Conservation (phyloP, 345 rosid species). For the Barbarea vulgaris region DNA sequence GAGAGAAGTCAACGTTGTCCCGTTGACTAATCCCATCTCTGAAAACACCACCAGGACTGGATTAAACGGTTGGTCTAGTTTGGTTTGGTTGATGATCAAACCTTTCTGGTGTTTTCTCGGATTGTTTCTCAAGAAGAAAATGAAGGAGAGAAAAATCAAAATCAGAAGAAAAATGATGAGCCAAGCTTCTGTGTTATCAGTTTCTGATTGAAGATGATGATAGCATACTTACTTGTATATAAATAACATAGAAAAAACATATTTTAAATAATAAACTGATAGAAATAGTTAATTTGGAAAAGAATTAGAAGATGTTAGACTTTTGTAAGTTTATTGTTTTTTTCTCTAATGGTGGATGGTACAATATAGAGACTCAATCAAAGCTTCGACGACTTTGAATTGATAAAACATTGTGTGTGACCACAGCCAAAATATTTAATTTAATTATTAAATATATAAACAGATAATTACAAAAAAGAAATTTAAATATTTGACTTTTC, state of each 20-base stretch:
- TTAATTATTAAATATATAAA: background rate
- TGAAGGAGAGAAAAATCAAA: conserved; percentile 10
- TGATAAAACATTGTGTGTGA: conserved; percentile 10
- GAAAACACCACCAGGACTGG: background rate
- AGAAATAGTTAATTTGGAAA: background rate
- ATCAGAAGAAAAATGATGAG: conserved; percentile 16
- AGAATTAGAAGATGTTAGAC: conserved; percentile 30
- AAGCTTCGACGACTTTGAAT: background rate
- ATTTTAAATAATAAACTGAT: background rate
- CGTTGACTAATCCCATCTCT: conserved; percentile 34
- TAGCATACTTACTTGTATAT: conserved; percentile 17
- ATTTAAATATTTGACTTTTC: background rate
- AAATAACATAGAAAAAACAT: background rate
- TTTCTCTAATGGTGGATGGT: background rate
- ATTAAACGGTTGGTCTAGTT: background rate
- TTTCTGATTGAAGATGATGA: conserved; percentile 35
- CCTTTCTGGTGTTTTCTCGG: background rate
- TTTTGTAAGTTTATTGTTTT: conserved; percentile 22
- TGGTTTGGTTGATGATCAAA: conserved; percentile 8
- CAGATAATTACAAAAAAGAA: background rate
- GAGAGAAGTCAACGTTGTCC: conserved; percentile 30
- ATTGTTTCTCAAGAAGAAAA: conserved; percentile 3
- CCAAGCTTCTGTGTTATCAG: conserved; percentile 19
- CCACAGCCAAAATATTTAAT: background rate
- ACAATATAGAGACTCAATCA: conserved; percentile 26